A percentile compares a stretch with the other conserved stretches of the same genome.
phyloP scores from a whole-genome alignment of 208 protist species.

The Leishmania lainsoni region DNA sequence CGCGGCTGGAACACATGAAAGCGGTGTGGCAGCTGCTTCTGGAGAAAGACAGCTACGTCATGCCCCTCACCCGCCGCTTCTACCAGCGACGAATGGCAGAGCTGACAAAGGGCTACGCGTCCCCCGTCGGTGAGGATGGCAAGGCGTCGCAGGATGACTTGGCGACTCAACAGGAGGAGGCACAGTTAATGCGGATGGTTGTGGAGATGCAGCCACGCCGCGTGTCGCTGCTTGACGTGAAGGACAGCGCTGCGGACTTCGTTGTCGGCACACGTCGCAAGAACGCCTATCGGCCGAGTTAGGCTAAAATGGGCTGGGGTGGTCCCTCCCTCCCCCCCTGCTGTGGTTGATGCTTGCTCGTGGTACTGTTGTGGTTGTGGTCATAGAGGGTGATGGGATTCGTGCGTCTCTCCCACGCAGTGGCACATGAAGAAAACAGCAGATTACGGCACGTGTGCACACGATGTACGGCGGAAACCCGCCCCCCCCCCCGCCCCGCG shows the following conservation, averaged over 20 bases:
- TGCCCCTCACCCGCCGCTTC: conserved; percentile 82
- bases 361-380: not conserved
- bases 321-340: not conserved
- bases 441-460: not conserved
- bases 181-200: conserved; percentile 43
- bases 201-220: conserved; percentile 70
- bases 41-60: conserved; percentile 80
- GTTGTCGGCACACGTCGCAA: conserved; percentile 73
- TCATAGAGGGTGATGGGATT: not conserved
- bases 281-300: conserved; percentile 64
- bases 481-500: not conserved
- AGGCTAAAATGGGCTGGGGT: not conserved
- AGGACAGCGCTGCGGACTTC: conserved; percentile 87
- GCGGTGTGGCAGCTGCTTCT: conserved; percentile 58
- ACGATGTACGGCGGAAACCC: not conserved
- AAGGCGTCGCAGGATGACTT: not conserved
- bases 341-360: not conserved
- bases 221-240: conserved; percentile 82
- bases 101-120: conserved; percentile 20
- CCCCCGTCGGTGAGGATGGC: not conserved
- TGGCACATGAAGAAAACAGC: not conserved
- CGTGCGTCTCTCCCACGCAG: not conserved
- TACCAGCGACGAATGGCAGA: conserved; percentile 46
- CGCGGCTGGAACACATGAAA: conserved; percentile 39
- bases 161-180: conserved; percentile 22